Evolutionary conservation across 108 stramenopile genomes (phyloP), one percentile per base, ranked within the genome.

Genomic region (Cyclotella atomus): DNA sequence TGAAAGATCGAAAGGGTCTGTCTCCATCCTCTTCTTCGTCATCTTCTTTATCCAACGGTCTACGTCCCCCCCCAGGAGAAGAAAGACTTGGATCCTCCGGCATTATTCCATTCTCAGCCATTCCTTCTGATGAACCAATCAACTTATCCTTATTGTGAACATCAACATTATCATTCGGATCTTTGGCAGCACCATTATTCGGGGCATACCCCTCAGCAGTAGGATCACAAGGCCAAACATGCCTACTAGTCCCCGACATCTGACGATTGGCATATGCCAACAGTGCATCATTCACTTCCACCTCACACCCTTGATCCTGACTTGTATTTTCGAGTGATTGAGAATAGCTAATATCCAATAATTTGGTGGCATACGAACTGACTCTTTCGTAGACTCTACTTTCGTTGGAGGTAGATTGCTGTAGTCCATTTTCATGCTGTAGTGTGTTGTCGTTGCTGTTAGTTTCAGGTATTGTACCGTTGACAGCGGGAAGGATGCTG

Each of bases 311-410:
- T 65, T 65, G 34, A 53, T 59, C 65, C 25, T 59, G 44, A 24
- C 41, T 57, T 24, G 41, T 54, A 23, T 70, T 54, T 14, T 70
- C 54, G 43, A 55, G 27, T 45, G 36, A 36, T 27, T 45, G 38
- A 70, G 56, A 59, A 28, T 59, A 45, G 45, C 69, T 70, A 16
- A 56, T 54, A 38, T 60, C 59, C 27, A 76, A 53, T 15, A 76
- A 38, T 21, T 63, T 52, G 43, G 24, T 76, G 28, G 75, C 75
- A 32, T 76, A 68, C 2, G 59, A 56, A 19, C 75, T 60, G 28
- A 76, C 66, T 24, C 66, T 49, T 41, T 67, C 67, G 38, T 71
- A 71, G 24, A 59, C 16, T 70, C 57, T 52, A 49, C 49, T 71
- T 12, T 28, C 33, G 43, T 20, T n/a, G 27, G 28, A 59, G 2